A percentile compares a stretch with the other conserved stretches of the same genome.
Evolutionary conservation across 2,329 filamentous ascomycete genomes (phyloP).

Genomic region (Claviceps sp.): DNA sequence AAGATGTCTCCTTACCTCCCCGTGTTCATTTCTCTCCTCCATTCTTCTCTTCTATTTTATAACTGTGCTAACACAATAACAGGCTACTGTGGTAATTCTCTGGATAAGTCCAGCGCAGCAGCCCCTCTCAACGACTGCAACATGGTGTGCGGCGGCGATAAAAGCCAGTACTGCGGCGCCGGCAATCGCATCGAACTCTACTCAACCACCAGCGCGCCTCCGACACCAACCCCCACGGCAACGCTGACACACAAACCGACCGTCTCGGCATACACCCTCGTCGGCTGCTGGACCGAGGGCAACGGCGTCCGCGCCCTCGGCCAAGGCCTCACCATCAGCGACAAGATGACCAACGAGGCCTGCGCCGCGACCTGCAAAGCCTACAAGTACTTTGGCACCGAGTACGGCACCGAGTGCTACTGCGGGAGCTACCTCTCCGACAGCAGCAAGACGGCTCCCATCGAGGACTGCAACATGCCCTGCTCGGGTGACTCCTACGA

Average conservation of each 20-base stretch:
- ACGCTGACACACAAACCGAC: slow-evolving; percentile 12
- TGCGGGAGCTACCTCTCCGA: slow-evolving; percentile 20
- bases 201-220: slow-evolving; percentile 23
- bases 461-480: slow-evolving; percentile 21
- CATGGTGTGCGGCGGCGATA: slow-evolving; percentile 28
- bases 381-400: slow-evolving; percentile 28
- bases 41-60: background rate
- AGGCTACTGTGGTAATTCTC: slow-evolving; percentile 35
- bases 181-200: slow-evolving; percentile 31
- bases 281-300: slow-evolving; percentile 29
- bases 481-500: slow-evolving; percentile 20
- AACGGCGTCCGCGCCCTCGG: slow-evolving; percentile 21
- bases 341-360: slow-evolving; percentile 20
- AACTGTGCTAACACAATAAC: background rate
- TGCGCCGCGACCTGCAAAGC: slow-evolving; percentile 21
- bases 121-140: slow-evolving; percentile 21
- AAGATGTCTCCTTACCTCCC: too few species aligned
- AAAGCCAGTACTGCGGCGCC: slow-evolving; percentile 28
- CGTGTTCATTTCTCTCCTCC: background rate
- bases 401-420: slow-evolving; percentile 27
- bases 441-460: slow-evolving; percentile 14
- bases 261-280: slow-evolving; percentile 17
- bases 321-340: slow-evolving; percentile 12
- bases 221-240: slow-evolving; percentile 16
- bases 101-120: slow-evolving; percentile 16